These are phyloP conservation scores for Erodium chrysanthum DNA, from an alignment of 441 rosid genomes.

Conservation along the genomic window DNA sequence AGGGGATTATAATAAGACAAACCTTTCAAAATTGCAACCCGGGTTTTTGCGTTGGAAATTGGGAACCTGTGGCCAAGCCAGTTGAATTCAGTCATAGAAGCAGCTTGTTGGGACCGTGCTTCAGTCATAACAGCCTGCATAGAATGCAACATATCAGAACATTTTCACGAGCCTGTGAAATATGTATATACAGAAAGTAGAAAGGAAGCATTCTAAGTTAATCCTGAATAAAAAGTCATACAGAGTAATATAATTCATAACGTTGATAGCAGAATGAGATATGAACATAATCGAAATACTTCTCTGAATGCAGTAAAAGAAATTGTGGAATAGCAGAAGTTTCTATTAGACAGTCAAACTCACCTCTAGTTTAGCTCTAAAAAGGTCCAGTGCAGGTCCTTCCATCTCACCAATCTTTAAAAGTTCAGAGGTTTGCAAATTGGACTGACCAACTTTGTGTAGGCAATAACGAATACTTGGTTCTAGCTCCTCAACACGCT, in stretches of 20 bases:
- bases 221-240: background rate
- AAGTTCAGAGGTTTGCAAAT: slow-evolving; percentile 77
- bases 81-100: slow-evolving; percentile 80
- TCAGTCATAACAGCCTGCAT: slow-evolving; percentile 71
- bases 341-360: slow-evolving; percentile 16
- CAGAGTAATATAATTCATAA: background rate
- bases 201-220: background rate
- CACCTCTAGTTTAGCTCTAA: slow-evolving; percentile 81
- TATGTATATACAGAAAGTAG: background rate
- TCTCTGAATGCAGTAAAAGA: slow-evolving; percentile 2
- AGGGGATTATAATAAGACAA: slow-evolving; percentile 3
- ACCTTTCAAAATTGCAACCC: slow-evolving; percentile 67
- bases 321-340: background rate
- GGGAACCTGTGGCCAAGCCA: slow-evolving; percentile 96
- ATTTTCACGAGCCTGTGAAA: background rate
- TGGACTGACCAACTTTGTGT: slow-evolving; percentile 85
- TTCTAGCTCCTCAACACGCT: slow-evolving; percentile 95
- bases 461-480: slow-evolving; percentile 88
- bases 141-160: background rate
- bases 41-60: slow-evolving; percentile 77
- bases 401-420: slow-evolving; percentile 91
- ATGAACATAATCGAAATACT: background rate
- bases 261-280: background rate
- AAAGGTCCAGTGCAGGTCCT: slow-evolving; percentile 82
- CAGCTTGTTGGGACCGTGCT: slow-evolving; percentile 72